phyloP scores from a whole-genome alignment of 1,284 basidiomycete species.

The Omphalotus olearius region DNA sequence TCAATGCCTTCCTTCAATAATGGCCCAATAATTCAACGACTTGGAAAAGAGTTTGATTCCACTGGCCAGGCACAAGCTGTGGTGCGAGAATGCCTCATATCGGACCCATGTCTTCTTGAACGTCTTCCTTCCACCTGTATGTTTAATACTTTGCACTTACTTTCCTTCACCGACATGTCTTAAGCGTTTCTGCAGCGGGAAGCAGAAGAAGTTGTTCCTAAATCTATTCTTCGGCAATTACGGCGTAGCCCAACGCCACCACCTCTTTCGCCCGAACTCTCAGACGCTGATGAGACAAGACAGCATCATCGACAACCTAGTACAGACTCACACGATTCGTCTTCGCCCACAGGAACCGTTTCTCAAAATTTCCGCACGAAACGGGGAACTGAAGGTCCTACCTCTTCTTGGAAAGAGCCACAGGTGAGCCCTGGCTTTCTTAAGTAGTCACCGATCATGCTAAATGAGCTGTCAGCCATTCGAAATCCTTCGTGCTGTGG shows the following conservation, averaged over 20 bases:
- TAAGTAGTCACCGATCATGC: not conserved
- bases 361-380: constrained; percentile 13
- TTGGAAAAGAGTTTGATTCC: constrained; percentile 24
- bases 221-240: constrained; percentile 44
- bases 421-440: constrained; percentile 39
- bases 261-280: constrained; percentile 20
- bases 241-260: constrained; percentile 35
- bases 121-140: constrained; percentile 63
- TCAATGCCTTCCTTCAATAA: constrained; percentile 44
- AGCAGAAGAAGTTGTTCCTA: constrained; percentile 51
- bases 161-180: constrained; percentile 19
- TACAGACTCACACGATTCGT: constrained; percentile 3
- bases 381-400: constrained; percentile 7
- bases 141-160: constrained; percentile 20
- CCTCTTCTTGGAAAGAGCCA: constrained; percentile 50
- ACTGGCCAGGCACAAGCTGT: not conserved
- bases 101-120: constrained; percentile 58
- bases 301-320: constrained; percentile 7
- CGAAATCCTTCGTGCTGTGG: constrained; percentile 71
- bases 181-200: constrained; percentile 67
- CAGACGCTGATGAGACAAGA: constrained; percentile 17
- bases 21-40: constrained; percentile 37
- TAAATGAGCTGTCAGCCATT: constrained; percentile 49
- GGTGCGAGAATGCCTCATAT: constrained; percentile 33
- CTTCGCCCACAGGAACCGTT: constrained; percentile 1